Percentiles rank a stretch among this genome's conserved stretches.
These are phyloP conservation scores for Ceratobasidium sp. DNA, from an alignment of 1,284 basidiomycete genomes.

Conservation along the genomic window DNA sequence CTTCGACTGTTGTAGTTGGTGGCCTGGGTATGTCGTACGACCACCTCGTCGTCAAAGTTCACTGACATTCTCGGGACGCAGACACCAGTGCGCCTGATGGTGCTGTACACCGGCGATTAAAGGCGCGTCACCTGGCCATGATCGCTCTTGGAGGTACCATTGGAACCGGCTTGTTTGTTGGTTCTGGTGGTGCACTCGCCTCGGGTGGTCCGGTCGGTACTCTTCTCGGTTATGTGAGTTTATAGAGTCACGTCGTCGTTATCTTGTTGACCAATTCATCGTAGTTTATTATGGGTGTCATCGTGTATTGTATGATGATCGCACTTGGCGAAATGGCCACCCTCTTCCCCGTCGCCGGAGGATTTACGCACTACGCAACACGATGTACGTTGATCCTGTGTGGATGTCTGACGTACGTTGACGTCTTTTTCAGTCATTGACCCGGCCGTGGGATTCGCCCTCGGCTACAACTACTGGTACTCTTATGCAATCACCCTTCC, in stretches of 20 bases:
- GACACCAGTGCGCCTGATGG: too few relatives aligned
- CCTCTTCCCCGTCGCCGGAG: constrained; percentile 79
- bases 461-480: constrained; percentile 64
- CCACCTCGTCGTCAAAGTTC: constrained; percentile 46
- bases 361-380: constrained; percentile 76
- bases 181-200: constrained; percentile 71
- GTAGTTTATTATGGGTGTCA: too few relatives aligned
- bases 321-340: constrained; percentile 80
- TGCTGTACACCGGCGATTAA: constrained; percentile 74
- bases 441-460: constrained; percentile 80
- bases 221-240: constrained; percentile 57
- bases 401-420: too few relatives aligned
- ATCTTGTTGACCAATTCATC: constrained; percentile 39
- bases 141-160: constrained; percentile 70
- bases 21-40: constrained; percentile 28
- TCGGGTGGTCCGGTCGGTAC: constrained; percentile 62
- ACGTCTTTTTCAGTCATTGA: too few relatives aligned
- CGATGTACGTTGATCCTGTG: too few relatives aligned
- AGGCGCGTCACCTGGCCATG: constrained; percentile 82
- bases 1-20: constrained; percentile 34
- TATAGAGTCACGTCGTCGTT: constrained; percentile 29
- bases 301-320: constrained; percentile 61
- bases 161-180: constrained; percentile 86
- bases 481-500: constrained; percentile 73
- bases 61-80: background rate